A percentile compares a stretch with the other conserved stretches of the same genome.
These are phyloP conservation scores for Aureobasidium melanogenum DNA, from an alignment of 2,329 filamentous ascomycete species.

Conservation along the genomic window DNA sequence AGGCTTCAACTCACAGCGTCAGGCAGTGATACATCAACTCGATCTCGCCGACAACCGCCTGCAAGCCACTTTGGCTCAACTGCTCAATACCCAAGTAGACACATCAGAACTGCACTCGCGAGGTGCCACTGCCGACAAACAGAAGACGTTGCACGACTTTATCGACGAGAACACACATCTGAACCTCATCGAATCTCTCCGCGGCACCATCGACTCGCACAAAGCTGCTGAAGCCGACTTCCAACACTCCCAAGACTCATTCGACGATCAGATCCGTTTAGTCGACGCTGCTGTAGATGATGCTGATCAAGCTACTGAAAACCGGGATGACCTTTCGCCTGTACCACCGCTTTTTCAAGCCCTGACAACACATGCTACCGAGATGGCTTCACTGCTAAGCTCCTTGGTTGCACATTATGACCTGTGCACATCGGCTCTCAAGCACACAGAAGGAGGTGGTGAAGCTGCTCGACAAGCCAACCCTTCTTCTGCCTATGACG, in stretches of 20 bases:
- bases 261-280: slow-evolving; percentile 43
- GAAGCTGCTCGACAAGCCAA: slow-evolving; percentile 34
- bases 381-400: slow-evolving; percentile 72
- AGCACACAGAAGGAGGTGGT: slow-evolving; percentile 64
- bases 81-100: slow-evolving; percentile 58
- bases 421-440: slow-evolving; percentile 81
- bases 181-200: slow-evolving; percentile 55
- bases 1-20: background rate
- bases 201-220: slow-evolving; percentile 61
- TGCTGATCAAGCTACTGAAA: slow-evolving; percentile 23
- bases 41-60: slow-evolving; percentile 59
- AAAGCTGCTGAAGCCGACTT: slow-evolving; percentile 58
- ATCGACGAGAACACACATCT: slow-evolving; percentile 64
- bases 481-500: slow-evolving; percentile 30
- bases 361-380: slow-evolving; percentile 65
- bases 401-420: slow-evolving; percentile 85
- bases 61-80: slow-evolving; percentile 55
- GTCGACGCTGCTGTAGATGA: slow-evolving; percentile 11
- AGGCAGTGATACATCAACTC: slow-evolving; percentile 52
- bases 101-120: slow-evolving; percentile 25
- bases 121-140: slow-evolving; percentile 23
- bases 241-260: slow-evolving; percentile 49
- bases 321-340: slow-evolving; percentile 24
- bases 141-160: slow-evolving; percentile 63
- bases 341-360: slow-evolving; percentile 40